Evolutionary conservation across 495 filamentous ascomycete species (phyloP), one percentile per base, ranked within the genome.

Genomic region (Cairneyella variabilis): DNA sequence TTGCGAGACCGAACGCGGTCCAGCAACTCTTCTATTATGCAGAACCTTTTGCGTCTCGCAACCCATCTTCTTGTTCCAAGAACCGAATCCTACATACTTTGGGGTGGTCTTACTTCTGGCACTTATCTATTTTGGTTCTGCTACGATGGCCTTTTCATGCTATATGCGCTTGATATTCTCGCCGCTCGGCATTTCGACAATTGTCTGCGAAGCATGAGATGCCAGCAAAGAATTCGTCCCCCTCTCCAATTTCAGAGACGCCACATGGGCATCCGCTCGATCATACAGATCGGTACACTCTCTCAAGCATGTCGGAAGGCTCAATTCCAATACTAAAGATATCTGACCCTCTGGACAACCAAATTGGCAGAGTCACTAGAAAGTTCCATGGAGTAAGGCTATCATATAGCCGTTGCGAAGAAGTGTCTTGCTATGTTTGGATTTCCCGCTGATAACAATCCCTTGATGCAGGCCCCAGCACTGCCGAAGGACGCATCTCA

Each of bases 21-120:
- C 83, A 85, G 56, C 89, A 95, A 63, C 67, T 95, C 0, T 91
- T 84, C 54, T 86, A 84, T 58, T 95, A 93, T 46, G 56, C 64
- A 5, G 75, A 76, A 46, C 69, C 71, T 0, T 74, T 2, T 62
- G 54, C 14, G 62, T 64, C 1, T 26, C 25, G 2, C 34, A 53
- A 3, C 62, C 62, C 11, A 62, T 64, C 30, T 26, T 42, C 6
- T 54, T 56, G 3, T 56, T 59, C 34, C 51, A 53, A 1, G 62
- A 64, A 25, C 57, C 56, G 0, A 62, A 62, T 18, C 22, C 57
- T 1, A 62, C 62, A 20, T 48, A 62, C 38, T 64, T 64, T 39
- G 51, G 58, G 14, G 58, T 59, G 7, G 55, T n/a, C n/a, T n/a
- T 0, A 74, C 76, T 2, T 76, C 85, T n/a, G 90, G 90, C n/a